phyloP scores from a whole-genome alignment of 768 basidiomycete species.

The Suillus cothurnatus region DNA sequence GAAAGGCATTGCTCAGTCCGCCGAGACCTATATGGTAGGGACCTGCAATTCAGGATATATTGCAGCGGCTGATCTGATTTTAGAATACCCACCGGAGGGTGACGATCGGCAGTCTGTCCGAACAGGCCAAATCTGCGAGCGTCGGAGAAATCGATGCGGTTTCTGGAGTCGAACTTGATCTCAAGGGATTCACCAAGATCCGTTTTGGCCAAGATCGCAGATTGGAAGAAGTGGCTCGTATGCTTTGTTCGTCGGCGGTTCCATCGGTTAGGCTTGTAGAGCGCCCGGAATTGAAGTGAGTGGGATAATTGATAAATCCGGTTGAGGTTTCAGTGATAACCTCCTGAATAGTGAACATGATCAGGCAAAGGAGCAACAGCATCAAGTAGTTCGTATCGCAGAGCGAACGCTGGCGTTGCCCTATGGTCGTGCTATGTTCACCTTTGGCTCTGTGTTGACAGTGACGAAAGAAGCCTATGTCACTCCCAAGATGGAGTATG shows the following conservation, averaged over 20 bases:
- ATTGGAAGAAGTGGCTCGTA: slow-evolving; percentile 87
- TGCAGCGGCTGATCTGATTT: slow-evolving; percentile 3
- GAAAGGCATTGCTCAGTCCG: slow-evolving; percentile 31
- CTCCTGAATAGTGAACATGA: slow-evolving; percentile 73
- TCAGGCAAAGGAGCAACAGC: slow-evolving; percentile 82
- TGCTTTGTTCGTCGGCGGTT: slow-evolving; percentile 80
- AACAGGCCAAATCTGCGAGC: slow-evolving; percentile 51
- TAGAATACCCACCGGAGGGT: slow-evolving; percentile 55
- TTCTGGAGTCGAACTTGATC: slow-evolving; percentile 72
- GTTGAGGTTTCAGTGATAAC: slow-evolving; percentile 1
- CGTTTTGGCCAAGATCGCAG: slow-evolving; percentile 90
- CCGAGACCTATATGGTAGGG: slow-evolving; percentile 35
- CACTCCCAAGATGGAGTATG: slow-evolving; percentile 79
- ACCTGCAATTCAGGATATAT: neutral
- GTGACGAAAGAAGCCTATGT: slow-evolving; percentile 78
- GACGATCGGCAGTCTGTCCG: slow-evolving; percentile 54
- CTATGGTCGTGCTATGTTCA: slow-evolving; percentile 90
- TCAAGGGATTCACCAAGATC: slow-evolving; percentile 76
- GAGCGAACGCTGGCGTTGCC: slow-evolving; percentile 90
- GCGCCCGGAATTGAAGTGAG: slow-evolving; percentile 70
- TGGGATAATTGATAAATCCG: slow-evolving; percentile 12
- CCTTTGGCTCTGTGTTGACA: slow-evolving; percentile 77
- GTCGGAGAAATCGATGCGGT: slow-evolving; percentile 57
- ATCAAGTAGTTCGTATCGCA: slow-evolving; percentile 75
- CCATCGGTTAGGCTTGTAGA: slow-evolving; percentile 68